Evolutionary conservation across 768 basidiomycete genomes (phyloP), one percentile per base, ranked within the genome.

Genomic region (Trametes maxima): DNA sequence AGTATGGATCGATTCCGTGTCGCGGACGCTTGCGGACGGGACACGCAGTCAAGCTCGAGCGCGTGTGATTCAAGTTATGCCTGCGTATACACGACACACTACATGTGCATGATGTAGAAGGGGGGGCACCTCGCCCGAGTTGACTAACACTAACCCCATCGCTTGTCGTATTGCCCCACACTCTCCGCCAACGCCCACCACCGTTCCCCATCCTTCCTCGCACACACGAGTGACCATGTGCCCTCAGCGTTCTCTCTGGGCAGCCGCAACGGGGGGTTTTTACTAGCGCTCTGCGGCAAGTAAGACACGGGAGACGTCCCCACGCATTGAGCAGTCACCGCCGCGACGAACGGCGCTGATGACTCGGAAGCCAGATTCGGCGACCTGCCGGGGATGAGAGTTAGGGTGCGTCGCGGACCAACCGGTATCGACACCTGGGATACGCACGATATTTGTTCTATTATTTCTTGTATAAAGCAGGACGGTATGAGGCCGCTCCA

Each of bases 401-500:
- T 43, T 12, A 44, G 46, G 28, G 24, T 13, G 13, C 11, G 19
- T 24, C 25, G 37, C 33, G 21, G n/a, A 43, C 3, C 14, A 14
- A 4, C 19, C 37, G 49, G n/a, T n/a, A 19, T 10, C 37, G 36
- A n/a, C 14, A 25, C 21, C 12, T 19, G 45, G 14, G 21, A 24
- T 11, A 74, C 79, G 57, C 67, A 83, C 85, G 73, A 56, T 5
- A 78, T 74, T 0, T 73, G 69, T 37, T 85, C 78, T 24, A 89
- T 67, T 36, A 88, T 69, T 0, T 73, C 71, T 64, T 82, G 82
- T 7, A 88, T 77, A 64, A 90, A 89, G 1, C 42, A 55, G 0
- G 80, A 77, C 14, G 77, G 67, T 25, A 91, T 70, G 35, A 89
- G 72, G 1, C 90, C 89, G 22, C 66, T 70, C 89, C 89, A 92